Evolutionary conservation across 2,329 filamentous ascomycete genomes (phyloP), one percentile per base, ranked within the genome.

Genomic region (Alternaria arbusti): DNA sequence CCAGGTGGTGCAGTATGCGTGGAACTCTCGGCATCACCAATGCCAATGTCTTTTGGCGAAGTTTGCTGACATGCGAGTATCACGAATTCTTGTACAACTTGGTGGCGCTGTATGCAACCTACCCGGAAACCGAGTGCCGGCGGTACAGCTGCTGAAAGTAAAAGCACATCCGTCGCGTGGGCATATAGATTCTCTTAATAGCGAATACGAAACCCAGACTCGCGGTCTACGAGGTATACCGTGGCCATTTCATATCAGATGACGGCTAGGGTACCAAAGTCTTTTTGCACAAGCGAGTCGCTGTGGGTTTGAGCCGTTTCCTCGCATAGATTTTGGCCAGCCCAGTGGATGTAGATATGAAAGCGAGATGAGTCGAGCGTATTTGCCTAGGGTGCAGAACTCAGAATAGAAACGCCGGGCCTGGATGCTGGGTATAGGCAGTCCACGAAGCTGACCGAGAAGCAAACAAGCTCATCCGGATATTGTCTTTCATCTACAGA

Each of bases 391-490:
- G 70, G 69, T 66, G 60, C n/a, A 54, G 67, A 63, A 65, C 73
- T 69, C 62, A 69, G 73, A 77, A 75, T 78, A 78, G 76, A 68
- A 67, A 74, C 67, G 55, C 62, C 47, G 57, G 69, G 70, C 66
- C 68, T 66, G 62, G 63, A 67, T 45, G 45, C 58, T 67, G 63
- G 64, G 65, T 66, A 57, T 26, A 54, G 60, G 54, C 61, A 59
- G 62, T 57, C 49, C 59, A 36, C 45, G 56, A 54, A 32, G 30
- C 43, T 32, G 25, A 46, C 55, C 30, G 64, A 50, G 28, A 10
- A 54, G 25, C 54, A 66, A 59, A 51, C 66, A 50, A 23, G 45
- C 52, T 72, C 67, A 66, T 60, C 63, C 12, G 47, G 64, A 59
- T 61, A 69, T 56, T 57, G 68, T 58, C 54, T 32, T 63, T 76